These are phyloP conservation scores for Solanum piurae DNA, from an alignment of 257 asterid genomes.

Conservation along the genomic window DNA sequence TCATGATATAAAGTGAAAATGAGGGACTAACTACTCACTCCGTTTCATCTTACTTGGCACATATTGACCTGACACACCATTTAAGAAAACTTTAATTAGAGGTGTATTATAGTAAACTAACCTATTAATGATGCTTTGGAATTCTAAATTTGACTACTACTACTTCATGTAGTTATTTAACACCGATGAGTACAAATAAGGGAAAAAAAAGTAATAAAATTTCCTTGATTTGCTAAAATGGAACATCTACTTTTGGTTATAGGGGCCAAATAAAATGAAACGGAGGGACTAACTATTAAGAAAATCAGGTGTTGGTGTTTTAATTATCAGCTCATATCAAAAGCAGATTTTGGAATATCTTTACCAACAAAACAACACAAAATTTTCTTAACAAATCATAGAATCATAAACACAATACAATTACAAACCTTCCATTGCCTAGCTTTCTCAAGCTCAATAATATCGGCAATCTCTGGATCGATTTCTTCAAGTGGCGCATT, in stretches of 20 bases:
- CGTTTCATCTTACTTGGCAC: neutral
- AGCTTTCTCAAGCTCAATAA: constrained; percentile 86
- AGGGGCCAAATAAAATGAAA: neutral
- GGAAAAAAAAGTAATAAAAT: neutral
- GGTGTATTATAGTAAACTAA: neutral
- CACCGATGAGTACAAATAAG: neutral
- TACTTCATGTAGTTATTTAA: neutral
- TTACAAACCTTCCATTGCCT: constrained; percentile 86
- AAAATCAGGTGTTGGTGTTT: neutral
- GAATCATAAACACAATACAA: neutral
- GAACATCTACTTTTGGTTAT: neutral
- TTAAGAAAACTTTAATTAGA: neutral
- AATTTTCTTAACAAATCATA: neutral
- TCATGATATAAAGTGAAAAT: neutral
- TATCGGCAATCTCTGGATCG: constrained; percentile 83
- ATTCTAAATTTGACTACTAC: neutral
- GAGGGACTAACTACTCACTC: neutral
- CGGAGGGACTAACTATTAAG: neutral
- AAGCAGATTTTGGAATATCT: neutral
- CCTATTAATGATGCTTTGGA: neutral
- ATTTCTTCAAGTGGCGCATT: constrained; percentile 69
- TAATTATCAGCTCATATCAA: neutral
- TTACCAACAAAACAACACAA: neutral
- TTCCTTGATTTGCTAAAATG: neutral
- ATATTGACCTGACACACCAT: neutral